These are phyloP conservation scores for Trichosporon inkin DNA, from an alignment of 1,284 basidiomycete species.

Conservation along the genomic window DNA sequence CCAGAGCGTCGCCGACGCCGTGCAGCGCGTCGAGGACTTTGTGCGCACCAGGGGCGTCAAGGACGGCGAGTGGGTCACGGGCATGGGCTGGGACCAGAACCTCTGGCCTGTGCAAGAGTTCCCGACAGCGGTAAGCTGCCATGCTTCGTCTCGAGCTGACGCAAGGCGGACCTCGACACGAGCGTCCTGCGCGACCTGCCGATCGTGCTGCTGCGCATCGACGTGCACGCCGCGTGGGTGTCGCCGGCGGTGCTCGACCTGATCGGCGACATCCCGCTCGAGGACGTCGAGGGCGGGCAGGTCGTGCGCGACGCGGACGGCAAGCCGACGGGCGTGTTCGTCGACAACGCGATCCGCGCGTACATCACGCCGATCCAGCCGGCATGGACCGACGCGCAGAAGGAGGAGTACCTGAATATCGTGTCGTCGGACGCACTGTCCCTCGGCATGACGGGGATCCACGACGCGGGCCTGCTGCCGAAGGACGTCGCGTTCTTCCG, in stretches of 20 bases:
- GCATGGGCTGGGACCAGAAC: slow-evolving; percentile 92
- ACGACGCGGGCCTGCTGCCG: slow-evolving; percentile 65
- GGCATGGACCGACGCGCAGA: slow-evolving; percentile 59
- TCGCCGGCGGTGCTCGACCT: slow-evolving; percentile 62
- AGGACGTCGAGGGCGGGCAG: slow-evolving; percentile 66
- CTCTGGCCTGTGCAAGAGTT: slow-evolving; percentile 59
- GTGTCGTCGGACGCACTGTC: slow-evolving; percentile 65
- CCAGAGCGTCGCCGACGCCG: slow-evolving; percentile 59
- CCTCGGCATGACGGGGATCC: slow-evolving; percentile 73
- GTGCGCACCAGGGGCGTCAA: slow-evolving; percentile 54
- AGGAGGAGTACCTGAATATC: slow-evolving; percentile 60
- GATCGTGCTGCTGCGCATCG: slow-evolving; percentile 68
- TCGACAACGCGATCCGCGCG: slow-evolving; percentile 46
- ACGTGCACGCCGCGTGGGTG: slow-evolving; percentile 82
- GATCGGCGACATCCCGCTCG: slow-evolving; percentile 56
- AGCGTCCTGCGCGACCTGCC: slow-evolving; percentile 61
- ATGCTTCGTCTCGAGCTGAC: not conserved
- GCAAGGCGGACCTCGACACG: slow-evolving; percentile 62
- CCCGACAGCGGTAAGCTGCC: slow-evolving; percentile 63
- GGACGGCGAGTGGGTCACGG: slow-evolving; percentile 69
- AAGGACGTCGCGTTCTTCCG: slow-evolving; percentile 63
- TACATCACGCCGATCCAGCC: slow-evolving; percentile 55
- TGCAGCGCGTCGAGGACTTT: slow-evolving; percentile 62
- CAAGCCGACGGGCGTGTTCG: slow-evolving; percentile 63
- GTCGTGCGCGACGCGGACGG: slow-evolving; percentile 65